Conservation (phyloP, 2,329 filamentous ascomycete genomes). For the Colletotrichum graminicola region DNA sequence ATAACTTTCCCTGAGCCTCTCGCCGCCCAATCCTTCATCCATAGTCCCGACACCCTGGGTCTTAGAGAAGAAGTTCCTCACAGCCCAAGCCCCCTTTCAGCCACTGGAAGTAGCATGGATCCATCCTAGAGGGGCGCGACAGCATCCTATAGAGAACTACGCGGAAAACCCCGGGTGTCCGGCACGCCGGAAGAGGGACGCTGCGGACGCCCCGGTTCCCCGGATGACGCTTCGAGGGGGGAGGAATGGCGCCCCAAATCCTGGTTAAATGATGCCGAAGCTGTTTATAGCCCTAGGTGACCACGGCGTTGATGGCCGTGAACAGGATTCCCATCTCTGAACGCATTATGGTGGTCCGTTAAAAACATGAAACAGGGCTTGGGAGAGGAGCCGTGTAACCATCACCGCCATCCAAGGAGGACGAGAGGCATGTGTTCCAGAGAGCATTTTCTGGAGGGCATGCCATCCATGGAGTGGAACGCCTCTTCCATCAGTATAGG, state of each 20-base stretch:
- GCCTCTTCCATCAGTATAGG: not conserved
- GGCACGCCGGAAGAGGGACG: not conserved
- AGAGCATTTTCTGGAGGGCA: not conserved
- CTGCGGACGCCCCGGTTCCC: conserved; percentile 2
- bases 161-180: conserved; percentile 5
- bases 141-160: conserved; percentile 15
- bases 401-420: not conserved
- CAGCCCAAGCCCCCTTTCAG: not conserved
- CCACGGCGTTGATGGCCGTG: not conserved
- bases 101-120: not conserved
- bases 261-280: not conserved
- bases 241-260: not conserved
- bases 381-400: not conserved
- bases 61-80: not conserved
- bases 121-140: conserved; percentile 7
- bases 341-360: not conserved
- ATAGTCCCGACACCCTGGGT: not conserved
- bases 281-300: not conserved
- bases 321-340: conserved; percentile 3
- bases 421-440: not conserved
- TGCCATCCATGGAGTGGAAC: not conserved
- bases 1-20: not conserved
- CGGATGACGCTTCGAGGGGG: conserved; percentile 13
- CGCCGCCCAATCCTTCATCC: conserved; percentile 4
- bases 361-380: not conserved